A percentile compares a stretch with the other conserved stretches of the same genome.
phyloP scores from a whole-genome alignment of 1,139 yeast species.

The Pichia sp. region DNA sequence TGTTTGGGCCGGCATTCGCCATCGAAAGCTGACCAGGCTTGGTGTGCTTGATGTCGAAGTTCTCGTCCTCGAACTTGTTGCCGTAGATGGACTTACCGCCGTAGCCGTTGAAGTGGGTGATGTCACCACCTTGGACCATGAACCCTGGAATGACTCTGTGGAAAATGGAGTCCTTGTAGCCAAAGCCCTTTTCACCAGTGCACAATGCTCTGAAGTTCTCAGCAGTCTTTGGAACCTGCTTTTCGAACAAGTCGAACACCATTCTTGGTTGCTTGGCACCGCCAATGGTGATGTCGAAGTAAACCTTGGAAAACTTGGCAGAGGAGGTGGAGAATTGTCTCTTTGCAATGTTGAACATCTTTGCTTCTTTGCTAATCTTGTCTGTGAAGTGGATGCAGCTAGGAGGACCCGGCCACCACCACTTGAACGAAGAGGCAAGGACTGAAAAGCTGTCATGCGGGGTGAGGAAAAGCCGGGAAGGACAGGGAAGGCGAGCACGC shows the following conservation, averaged over 20 bases:
- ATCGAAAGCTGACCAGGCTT: slow-evolving; percentile 93
- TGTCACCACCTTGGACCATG: slow-evolving; percentile 99
- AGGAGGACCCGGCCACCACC: not conserved
- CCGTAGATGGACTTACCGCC: slow-evolving; percentile 99
- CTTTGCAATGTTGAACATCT: slow-evolving; percentile 31
- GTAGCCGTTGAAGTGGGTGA: slow-evolving; percentile 89
- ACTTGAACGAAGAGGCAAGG: not conserved
- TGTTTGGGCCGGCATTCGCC: slow-evolving; percentile 99
- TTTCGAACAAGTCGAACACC: slow-evolving; percentile 43
- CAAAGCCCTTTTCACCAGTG: slow-evolving; percentile 97
- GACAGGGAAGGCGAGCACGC: too few relatives aligned
- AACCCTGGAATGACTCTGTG: slow-evolving; percentile 98
- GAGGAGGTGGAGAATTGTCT: slow-evolving; percentile 39
- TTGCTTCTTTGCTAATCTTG: not conserved
- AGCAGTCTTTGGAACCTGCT: slow-evolving; percentile 93
- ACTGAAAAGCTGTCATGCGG: not conserved
- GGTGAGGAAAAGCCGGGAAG: too few relatives aligned
- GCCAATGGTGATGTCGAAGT: slow-evolving; percentile 71
- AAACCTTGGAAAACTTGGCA: slow-evolving; percentile 46
- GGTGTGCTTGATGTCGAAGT: slow-evolving; percentile 80
- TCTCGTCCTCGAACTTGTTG: slow-evolving; percentile 91
- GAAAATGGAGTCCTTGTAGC: slow-evolving; percentile 87
- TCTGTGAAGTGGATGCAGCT: not conserved
- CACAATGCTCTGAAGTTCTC: slow-evolving; percentile 96
- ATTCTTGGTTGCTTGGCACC: slow-evolving; percentile 42